Evolutionary conservation across 2,329 filamentous ascomycete genomes (phyloP).

Genomic region (Cordyceps fumosorosea): DNA sequence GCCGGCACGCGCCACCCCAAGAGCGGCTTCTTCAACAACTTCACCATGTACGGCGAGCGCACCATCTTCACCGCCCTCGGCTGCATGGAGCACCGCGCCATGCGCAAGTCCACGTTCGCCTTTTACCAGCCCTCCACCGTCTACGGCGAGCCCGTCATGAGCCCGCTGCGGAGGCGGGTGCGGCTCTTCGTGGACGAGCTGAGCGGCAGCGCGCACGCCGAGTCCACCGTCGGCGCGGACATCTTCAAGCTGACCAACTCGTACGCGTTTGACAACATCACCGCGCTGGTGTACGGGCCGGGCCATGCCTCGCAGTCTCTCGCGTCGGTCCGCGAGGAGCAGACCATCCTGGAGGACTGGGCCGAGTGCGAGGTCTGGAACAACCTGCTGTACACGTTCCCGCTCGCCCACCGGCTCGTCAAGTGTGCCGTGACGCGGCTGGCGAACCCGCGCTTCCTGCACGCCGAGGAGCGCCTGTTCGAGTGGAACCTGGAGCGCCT

Average conservation of each 20-base stretch:
- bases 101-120: slow-evolving; percentile 2
- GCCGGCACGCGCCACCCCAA: slow-evolving; percentile 2
- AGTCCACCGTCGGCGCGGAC: background rate
- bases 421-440: background rate
- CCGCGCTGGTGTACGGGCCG: background rate
- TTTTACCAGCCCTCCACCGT: background rate
- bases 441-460: background rate
- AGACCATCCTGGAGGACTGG: background rate
- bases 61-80: slow-evolving; percentile 2
- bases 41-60: slow-evolving; percentile 5
- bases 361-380: slow-evolving; percentile 6
- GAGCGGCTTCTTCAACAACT: slow-evolving; percentile 6
- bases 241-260: slow-evolving; percentile 1
- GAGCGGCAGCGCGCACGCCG: background rate
- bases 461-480: background rate
- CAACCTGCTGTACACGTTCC: background rate
- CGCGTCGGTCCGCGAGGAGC: background rate
- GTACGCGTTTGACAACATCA: slow-evolving; percentile 6
- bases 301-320: background rate
- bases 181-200: background rate
- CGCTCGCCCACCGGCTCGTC: background rate
- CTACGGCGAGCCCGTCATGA: background rate
- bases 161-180: background rate
- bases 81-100: slow-evolving; percentile 2
- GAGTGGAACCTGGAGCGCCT: slow-evolving; percentile 4